Base-by-base conservation (phyloP, 192 early-diverging fungal genomes). In the Entomortierella beljakovae region DNA sequence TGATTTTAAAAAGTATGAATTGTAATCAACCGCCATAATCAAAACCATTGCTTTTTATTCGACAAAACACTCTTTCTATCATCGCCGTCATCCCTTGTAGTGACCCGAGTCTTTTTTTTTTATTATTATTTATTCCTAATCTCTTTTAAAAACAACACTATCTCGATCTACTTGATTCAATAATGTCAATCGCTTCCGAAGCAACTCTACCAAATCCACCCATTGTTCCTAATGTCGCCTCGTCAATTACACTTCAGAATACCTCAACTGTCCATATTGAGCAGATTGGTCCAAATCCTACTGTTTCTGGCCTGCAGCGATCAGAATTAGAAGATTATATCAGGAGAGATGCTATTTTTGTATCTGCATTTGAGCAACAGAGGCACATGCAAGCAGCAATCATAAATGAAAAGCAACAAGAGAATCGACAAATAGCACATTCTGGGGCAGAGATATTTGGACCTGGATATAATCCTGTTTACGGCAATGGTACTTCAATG, bases 401-500 rank as follows among this genome's bases (percentile, higher is more conserved):
- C 16, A 65, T 80, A 18, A 71, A 72, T 25, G 84, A 81, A 25
- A 89, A 89, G 56, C 71, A 81, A 9, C 70, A 55, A 11, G 85
- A 85, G 48, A 57, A 72, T 52, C 65, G 63, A 9, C 52, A 75
- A 11, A 58, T 65, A 50, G 64, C 64, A 6, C 81, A 84, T 40
- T 58, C 63, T 2, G 74, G 81, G 29, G 56, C 66, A 20, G 53
- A 68, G 7, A 35, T 76, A 7, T 89, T 87, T 83, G 90, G 91
- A 7, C 68, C 80, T 38, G 92, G 92, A 15, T 93, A 93, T 70
- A 35, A 74, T 57, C 65, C 73, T 22, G 87, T 86, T 1, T 84
- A 75, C 51, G 87, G 85, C 23, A 93, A 92, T 61, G 88, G 89
- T 9, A 64, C 53, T 1, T 83, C 85, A 13, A 28, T 33, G 25